Conservation (phyloP, 352 stramenopile genomes). For the Phytopythium helicoides region DNA sequence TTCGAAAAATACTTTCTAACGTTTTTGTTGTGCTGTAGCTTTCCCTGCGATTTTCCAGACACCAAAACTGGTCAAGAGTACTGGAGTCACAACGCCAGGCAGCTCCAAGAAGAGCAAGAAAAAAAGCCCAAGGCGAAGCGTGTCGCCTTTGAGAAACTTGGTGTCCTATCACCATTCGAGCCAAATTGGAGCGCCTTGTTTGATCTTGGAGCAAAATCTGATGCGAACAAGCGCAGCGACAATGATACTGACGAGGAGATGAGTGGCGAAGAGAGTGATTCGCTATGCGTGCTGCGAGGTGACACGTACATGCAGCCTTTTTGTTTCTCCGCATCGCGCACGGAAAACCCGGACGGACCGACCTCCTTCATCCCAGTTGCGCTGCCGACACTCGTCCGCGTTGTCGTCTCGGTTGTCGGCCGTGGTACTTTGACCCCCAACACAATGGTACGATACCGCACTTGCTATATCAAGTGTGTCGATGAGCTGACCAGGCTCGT, state of each 20-base stretch:
- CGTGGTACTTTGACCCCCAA: constrained; percentile 57
- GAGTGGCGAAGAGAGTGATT: background rate
- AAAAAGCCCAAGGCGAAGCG: constrained; percentile 75
- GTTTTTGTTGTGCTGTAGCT: constrained; percentile 32
- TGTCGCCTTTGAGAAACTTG: constrained; percentile 56
- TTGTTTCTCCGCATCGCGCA: constrained; percentile 30
- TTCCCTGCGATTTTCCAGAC: constrained; percentile 78
- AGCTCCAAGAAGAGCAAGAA: constrained; percentile 19
- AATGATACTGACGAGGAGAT: constrained; percentile 12
- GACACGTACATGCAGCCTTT: constrained; percentile 73
- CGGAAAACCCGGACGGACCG: background rate
- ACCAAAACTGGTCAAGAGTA: constrained; percentile 49
- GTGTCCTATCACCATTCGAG: constrained; percentile 55
- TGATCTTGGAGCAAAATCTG: background rate
- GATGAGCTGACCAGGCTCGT: too few species aligned
- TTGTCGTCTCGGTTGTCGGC: constrained; percentile 47
- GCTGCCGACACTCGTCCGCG: constrained; percentile 68
- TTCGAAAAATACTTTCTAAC: background rate
- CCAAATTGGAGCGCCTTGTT: constrained; percentile 62
- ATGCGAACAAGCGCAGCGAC: constrained; percentile 6
- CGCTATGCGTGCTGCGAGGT: constrained; percentile 56
- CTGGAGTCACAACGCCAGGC: constrained; percentile 36
- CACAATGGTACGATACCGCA: constrained; percentile 46
- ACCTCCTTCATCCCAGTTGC: constrained; percentile 40
- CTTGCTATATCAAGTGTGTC: too few species aligned